Evolutionary conservation across 1,139 yeast genomes (phyloP).

Genomic region (Arxiozyma slooffiae): DNA sequence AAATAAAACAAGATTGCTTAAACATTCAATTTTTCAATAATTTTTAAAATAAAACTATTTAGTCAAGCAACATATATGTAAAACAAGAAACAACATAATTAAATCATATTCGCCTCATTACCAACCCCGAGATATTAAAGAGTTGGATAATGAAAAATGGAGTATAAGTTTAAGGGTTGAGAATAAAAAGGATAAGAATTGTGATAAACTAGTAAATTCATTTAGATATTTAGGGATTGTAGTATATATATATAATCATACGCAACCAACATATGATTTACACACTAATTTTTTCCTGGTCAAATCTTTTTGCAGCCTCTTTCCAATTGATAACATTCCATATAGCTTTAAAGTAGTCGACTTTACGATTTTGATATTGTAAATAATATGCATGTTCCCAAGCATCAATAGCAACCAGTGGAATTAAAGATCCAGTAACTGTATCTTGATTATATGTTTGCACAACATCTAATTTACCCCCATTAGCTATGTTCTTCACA

Average conservation of each 20-base stretch:
- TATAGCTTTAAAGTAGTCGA: constrained; percentile 87
- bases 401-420: constrained; percentile 89
- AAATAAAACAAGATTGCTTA: no score
- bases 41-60: no score
- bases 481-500: constrained; percentile 77
- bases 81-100: no score
- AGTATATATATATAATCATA: neutral
- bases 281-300: constrained; percentile 5
- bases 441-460: constrained; percentile 90
- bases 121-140: no score
- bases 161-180: no score
- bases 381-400: constrained; percentile 98
- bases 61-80: no score
- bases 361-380: constrained; percentile 92
- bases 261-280: neutral
- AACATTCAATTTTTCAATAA: no score
- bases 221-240: no score
- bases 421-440: constrained; percentile 57
- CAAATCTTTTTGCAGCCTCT: constrained; percentile 62
- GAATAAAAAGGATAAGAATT: no score
- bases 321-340: constrained; percentile 97
- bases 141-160: no score
- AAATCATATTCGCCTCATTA: no score
- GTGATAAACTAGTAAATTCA: no score
- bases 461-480: constrained; percentile 64